Evolutionary conservation across 257 asterid species (phyloP).

Genomic region (Scutellaria baicalensis): DNA sequence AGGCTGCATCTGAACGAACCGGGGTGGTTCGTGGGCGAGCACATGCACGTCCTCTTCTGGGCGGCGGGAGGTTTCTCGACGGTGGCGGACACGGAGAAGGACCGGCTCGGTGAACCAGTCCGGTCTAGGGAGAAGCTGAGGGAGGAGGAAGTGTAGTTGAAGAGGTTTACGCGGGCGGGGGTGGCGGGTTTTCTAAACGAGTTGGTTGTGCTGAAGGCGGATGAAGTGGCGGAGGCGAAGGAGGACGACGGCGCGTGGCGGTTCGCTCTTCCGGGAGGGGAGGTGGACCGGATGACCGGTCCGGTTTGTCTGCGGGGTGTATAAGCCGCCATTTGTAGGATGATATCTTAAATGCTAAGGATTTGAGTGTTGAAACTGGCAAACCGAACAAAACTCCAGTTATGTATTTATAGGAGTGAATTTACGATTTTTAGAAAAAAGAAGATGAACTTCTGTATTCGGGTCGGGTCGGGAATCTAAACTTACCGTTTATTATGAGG

Average conservation of each 20-base stretch:
- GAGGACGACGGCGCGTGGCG: constrained; percentile 22
- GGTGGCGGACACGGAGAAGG: constrained; percentile 23
- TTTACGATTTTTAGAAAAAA: too few species aligned
- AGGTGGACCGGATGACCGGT: constrained; percentile 34
- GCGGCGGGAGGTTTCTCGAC: constrained; percentile 6
- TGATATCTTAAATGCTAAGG: not conserved
- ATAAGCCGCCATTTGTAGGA: constrained; percentile 27
- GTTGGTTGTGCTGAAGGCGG: constrained; percentile 30
- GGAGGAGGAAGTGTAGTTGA: constrained; percentile 7
- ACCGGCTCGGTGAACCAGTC: constrained; percentile 32
- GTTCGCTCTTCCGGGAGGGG: constrained; percentile 23
- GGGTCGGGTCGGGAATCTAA: too few species aligned
- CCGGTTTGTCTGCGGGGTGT: constrained; percentile 42
- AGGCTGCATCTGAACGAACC: constrained; percentile 68
- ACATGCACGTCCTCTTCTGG: constrained; percentile 47
- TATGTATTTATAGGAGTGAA: constrained; percentile 13
- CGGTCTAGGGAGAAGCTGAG: constrained; percentile 31
- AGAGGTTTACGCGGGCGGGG: constrained; percentile 22
- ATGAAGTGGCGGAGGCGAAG: constrained; percentile 37
- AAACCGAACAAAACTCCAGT: constrained; percentile 25
- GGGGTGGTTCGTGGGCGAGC: constrained; percentile 67
- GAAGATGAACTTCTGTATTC: too few species aligned
- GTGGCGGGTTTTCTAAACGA: constrained; percentile 18
- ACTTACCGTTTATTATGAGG: too few species aligned
- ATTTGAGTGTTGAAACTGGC: constrained; percentile 26